Conservation (phyloP, 2,329 filamentous ascomycete genomes). For the Akanthomyces lecanii region DNA sequence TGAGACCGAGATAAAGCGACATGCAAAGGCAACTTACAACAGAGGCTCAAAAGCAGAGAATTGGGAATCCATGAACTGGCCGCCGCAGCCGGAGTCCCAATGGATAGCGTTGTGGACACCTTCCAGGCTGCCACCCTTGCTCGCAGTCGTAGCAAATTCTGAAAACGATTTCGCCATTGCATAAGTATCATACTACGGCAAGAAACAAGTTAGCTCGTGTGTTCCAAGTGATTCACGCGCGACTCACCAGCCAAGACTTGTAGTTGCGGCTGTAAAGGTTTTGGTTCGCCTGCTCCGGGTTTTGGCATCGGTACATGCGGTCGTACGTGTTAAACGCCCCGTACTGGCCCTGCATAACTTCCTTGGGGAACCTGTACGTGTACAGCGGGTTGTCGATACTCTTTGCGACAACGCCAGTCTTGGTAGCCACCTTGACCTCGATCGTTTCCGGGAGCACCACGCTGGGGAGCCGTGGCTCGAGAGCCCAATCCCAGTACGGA, state of each 20-base stretch:
- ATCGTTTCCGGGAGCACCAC: conserved; percentile 33
- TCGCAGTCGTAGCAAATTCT: conserved; percentile 33
- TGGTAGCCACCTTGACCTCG: conserved; percentile 38
- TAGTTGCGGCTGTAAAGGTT: conserved; percentile 32
- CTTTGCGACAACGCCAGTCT: conserved; percentile 26
- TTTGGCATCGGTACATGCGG: conserved; percentile 30
- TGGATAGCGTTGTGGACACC: conserved; percentile 41
- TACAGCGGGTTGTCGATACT: conserved; percentile 49
- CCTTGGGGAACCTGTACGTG: conserved; percentile 45
- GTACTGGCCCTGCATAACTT: conserved; percentile 35
- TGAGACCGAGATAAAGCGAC: too few relatives aligned
- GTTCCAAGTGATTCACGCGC: neutral
- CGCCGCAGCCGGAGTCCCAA: conserved; percentile 36
- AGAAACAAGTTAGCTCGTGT: neutral
- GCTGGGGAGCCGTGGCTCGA: conserved; percentile 37
- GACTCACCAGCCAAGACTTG: conserved; percentile 34
- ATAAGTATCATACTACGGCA: conserved; percentile 38
- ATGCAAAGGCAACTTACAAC: conserved; percentile 31
- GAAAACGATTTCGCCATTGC: conserved; percentile 33
- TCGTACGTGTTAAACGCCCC: conserved; percentile 26
- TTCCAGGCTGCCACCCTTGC: conserved; percentile 39
- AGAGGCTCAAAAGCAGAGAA: conserved; percentile 42
- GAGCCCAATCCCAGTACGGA: conserved; percentile 55
- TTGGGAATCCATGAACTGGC: conserved; percentile 36
- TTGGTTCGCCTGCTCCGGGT: conserved; percentile 36